phyloP scores from a whole-genome alignment of 1,284 basidiomycete genomes.

The Spongispora temasekensis region DNA sequence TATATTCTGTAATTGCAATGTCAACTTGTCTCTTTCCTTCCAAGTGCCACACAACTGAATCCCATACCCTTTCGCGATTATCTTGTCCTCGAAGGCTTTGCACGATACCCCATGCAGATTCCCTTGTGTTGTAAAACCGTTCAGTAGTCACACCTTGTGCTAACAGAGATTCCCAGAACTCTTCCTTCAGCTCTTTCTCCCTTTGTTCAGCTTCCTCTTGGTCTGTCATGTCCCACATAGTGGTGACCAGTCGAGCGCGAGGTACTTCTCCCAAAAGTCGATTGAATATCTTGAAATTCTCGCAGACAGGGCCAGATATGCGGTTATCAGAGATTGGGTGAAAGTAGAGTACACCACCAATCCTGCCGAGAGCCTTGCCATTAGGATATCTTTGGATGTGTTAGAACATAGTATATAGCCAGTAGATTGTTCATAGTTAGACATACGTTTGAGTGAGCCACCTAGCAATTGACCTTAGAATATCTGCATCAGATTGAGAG shows the following conservation, averaged over 20 bases:
- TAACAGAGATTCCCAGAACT: background rate
- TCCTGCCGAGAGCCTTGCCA: background rate
- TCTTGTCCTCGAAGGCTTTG: no score
- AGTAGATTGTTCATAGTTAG: background rate
- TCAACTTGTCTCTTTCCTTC: no score
- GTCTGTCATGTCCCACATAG: slow-evolving; percentile 13
- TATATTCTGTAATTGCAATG: no score
- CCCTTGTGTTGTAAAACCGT: slow-evolving; percentile 4
- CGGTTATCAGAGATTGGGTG: slow-evolving; percentile 12
- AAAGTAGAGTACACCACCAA: slow-evolving; percentile 9
- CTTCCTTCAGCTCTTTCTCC: slow-evolving; percentile 2
- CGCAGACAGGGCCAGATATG: slow-evolving; percentile 1
- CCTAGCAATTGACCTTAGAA: slow-evolving; percentile 1
- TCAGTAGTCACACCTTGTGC: background rate
- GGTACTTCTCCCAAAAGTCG: background rate
- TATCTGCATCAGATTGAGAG: background rate
- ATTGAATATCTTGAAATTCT: slow-evolving; percentile 3
- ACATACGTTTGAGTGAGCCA: slow-evolving; percentile 3
- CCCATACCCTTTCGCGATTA: no score
- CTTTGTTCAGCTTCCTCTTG: background rate
- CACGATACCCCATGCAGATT: slow-evolving; percentile 3
- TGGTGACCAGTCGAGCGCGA: slow-evolving; percentile 10
- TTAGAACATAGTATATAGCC: background rate
- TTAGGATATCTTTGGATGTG: background rate
- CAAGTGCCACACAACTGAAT: no score